Evolutionary conservation across 192 early-diverging fungal genomes (phyloP).

Genomic region (Gonapodya sp.): DNA sequence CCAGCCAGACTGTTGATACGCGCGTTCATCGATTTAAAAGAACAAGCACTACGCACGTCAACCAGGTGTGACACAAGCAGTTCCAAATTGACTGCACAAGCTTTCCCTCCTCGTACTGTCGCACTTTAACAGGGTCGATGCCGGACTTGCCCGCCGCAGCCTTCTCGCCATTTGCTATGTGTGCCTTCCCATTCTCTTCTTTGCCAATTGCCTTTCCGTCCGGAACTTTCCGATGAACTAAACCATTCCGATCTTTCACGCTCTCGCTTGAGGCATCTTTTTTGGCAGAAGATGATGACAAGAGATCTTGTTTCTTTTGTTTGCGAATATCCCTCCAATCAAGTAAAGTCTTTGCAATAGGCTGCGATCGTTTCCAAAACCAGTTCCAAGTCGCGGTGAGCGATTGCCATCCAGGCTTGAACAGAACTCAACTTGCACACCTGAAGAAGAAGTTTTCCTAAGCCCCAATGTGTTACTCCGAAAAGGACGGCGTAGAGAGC

Average conservation of each 20-base stretch:
- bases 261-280: too few relatives aligned
- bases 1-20: neutral
- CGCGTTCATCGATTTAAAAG: neutral
- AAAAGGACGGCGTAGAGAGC: neutral
- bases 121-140: neutral
- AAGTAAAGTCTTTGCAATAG: neutral
- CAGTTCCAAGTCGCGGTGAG: neutral
- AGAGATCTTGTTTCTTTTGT: too few relatives aligned
- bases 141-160: neutral
- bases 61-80: neutral
- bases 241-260: too few relatives aligned
- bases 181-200: neutral
- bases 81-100: neutral
- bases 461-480: neutral
- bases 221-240: too few relatives aligned
- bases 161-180: constrained; percentile 4
- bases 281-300: too few relatives aligned
- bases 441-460: neutral
- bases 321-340: neutral
- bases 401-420: too few relatives aligned
- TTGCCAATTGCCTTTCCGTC: too few relatives aligned
- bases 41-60: neutral
- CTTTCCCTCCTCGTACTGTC: neutral
- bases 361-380: neutral
- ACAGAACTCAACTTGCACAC: too few relatives aligned